Evolutionary conservation across 23 red algal species (phyloP).

Genomic region (Gracilaria gracilis): DNA sequence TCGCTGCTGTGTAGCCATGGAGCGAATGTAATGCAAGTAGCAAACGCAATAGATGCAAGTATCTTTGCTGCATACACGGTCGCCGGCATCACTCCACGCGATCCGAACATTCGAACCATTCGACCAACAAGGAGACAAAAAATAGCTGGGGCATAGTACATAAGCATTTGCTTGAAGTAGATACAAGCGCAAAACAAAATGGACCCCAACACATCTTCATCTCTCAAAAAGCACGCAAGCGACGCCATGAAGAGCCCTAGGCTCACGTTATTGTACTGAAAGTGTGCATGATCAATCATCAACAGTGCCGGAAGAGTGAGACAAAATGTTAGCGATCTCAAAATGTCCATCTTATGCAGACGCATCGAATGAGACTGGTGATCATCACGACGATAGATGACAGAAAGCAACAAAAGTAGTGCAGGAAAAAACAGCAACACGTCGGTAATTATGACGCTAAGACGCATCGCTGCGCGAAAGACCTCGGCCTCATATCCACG

Average conservation of each 20-base stretch:
- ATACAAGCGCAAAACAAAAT: conserved; percentile 59
- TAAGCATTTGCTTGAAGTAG: conserved; percentile 92
- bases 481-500: conserved; percentile 78
- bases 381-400: neutral
- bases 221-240: conserved; percentile 43
- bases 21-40: conserved; percentile 47
- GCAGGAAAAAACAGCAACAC: conserved; percentile 82
- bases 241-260: conserved; percentile 77
- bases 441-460: conserved; percentile 78
- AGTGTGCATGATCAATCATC: conserved; percentile 96
- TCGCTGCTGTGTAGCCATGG: conserved; percentile 55
- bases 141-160: conserved; percentile 82
- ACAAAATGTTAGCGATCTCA: conserved; percentile 45
- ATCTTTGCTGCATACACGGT: conserved; percentile 25
- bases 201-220: conserved; percentile 42
- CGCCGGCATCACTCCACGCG: conserved; percentile 5
- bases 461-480: conserved; percentile 80
- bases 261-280: conserved; percentile 92
- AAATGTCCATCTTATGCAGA: neutral
- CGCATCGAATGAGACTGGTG: neutral
- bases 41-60: conserved; percentile 22
- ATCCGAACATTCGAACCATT: neutral
- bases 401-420: conserved; percentile 8
- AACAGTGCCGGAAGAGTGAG: conserved; percentile 70
- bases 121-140: conserved; percentile 46